These are phyloP conservation scores for Bruguiera hainesii DNA, from an alignment of 441 rosid genomes.

Conservation along the genomic window DNA sequence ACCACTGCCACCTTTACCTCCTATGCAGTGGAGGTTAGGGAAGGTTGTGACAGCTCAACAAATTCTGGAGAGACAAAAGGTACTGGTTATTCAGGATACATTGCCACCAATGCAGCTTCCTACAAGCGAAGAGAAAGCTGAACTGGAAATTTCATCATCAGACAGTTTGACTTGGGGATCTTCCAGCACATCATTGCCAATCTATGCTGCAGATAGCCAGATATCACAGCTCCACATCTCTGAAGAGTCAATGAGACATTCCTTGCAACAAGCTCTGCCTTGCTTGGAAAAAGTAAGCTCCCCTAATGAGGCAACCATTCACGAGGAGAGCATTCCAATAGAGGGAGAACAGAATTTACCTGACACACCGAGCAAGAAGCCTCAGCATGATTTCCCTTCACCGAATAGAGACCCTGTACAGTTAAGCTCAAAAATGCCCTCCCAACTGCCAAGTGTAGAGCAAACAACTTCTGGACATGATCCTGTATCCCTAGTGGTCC, in stretches of 20 bases:
- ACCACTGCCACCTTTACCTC: conserved; percentile 88
- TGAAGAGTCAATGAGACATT: conserved; percentile 28
- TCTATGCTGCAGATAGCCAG: conserved; percentile 23
- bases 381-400: conserved; percentile 27
- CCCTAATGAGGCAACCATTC: conserved; percentile 25
- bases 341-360: conserved; percentile 29
- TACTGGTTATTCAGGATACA: conserved; percentile 28
- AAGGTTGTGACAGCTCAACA: conserved; percentile 45
- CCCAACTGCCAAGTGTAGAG: conserved; percentile 27
- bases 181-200: conserved; percentile 25
- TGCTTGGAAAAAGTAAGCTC: conserved; percentile 29
- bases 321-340: conserved; percentile 15
- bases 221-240: conserved; percentile 14
- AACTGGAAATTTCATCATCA: conserved; percentile 26
- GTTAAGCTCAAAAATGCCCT: conserved; percentile 23
- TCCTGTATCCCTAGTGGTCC: conserved; percentile 31
- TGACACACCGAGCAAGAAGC: conserved; percentile 24
- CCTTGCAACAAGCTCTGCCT: conserved; percentile 28
- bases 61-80: conserved; percentile 34
- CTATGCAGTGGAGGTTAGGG: conserved; percentile 83
- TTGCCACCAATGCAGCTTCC: conserved; percentile 27
- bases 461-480: conserved; percentile 27
- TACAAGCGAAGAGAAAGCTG: conserved; percentile 32
- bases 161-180: conserved; percentile 23
- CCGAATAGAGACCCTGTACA: conserved; percentile 23